Conservation (phyloP, 169 alveolate genomes). For the Babesia ovata region DNA sequence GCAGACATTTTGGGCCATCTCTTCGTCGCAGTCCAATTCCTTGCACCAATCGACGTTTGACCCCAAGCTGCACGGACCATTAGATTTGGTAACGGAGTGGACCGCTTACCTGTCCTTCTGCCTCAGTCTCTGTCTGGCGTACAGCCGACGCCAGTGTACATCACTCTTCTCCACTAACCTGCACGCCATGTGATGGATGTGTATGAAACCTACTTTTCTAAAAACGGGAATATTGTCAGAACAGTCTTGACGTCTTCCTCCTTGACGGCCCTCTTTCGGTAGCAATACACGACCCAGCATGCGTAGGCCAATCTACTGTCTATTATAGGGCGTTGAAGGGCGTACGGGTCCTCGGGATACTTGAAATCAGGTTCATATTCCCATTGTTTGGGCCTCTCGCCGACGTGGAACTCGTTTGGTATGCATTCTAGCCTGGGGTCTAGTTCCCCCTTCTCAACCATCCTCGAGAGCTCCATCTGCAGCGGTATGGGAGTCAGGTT, state of each 20-base stretch:
- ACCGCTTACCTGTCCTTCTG: conserved; percentile 44
- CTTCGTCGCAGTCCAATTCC: conserved; percentile 39
- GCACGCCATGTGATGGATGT: neutral
- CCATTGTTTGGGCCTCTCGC: conserved; percentile 27
- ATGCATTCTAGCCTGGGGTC: conserved; percentile 29
- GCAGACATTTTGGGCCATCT: conserved; percentile 14
- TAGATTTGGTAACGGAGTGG: neutral
- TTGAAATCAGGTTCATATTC: conserved; percentile 33
- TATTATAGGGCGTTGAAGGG: conserved; percentile 9
- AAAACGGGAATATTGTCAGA: conserved; percentile 53
- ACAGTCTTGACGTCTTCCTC: conserved; percentile 23
- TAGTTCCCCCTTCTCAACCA: conserved; percentile 53
- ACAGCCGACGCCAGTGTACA: conserved; percentile 50
- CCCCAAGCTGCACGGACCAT: conserved; percentile 21
- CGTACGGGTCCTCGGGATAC: neutral
- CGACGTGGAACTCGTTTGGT: conserved; percentile 59
- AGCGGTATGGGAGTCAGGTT: conserved; percentile 14
- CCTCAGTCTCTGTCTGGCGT: conserved; percentile 39
- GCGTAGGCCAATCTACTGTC: conserved; percentile 30
- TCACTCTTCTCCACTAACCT: conserved; percentile 40
- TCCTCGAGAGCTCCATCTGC: conserved; percentile 23
- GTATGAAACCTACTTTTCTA: conserved; percentile 13
- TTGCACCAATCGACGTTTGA: conserved; percentile 23
- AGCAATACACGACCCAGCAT: conserved; percentile 56
- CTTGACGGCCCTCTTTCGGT: conserved; percentile 44